phyloP scores from a whole-genome alignment of 2,329 filamentous ascomycete genomes.

The Aotearoamyces nothofagi region DNA sequence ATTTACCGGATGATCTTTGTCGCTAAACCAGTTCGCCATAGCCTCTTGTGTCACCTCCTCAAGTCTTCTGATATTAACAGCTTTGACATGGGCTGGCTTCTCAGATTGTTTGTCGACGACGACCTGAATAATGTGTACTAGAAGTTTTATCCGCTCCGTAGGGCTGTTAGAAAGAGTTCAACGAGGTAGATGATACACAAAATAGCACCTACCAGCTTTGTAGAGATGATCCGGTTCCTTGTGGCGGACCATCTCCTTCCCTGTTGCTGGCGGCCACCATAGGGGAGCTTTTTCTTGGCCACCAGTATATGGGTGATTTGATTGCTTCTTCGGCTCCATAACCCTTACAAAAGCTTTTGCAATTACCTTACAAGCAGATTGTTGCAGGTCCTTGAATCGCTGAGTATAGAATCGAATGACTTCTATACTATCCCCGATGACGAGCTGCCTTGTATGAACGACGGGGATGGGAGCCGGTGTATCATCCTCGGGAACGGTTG shows the following conservation, averaged over 20 bases:
- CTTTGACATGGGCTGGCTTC: constrained; percentile 31
- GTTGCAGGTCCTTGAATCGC: constrained; percentile 51
- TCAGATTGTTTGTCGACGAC: constrained; percentile 26
- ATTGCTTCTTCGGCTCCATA: constrained; percentile 65
- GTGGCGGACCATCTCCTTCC: constrained; percentile 40
- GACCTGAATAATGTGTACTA: constrained; percentile 44
- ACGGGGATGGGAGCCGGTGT: constrained; percentile 6
- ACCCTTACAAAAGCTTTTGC: constrained; percentile 64
- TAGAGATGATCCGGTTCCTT: constrained; percentile 61
- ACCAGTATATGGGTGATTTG: constrained; percentile 57
- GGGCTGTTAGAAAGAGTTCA: background rate
- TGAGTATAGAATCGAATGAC: constrained; percentile 45
- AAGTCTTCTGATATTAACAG: constrained; percentile 34
- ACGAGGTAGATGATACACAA: background rate
- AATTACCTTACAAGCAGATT: constrained; percentile 56
- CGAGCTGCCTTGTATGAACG: constrained; percentile 21
- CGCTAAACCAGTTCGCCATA: constrained; percentile 40
- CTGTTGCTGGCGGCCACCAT: constrained; percentile 50
- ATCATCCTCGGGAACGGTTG: constrained; percentile 8
- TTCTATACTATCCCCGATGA: constrained; percentile 35
- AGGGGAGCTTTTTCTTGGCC: constrained; percentile 44
- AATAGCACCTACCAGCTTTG: constrained; percentile 42
- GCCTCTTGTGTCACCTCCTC: constrained; percentile 43
- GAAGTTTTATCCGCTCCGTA: constrained; percentile 40
- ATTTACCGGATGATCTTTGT: constrained; percentile 37